These are phyloP conservation scores for Vinca minor DNA, from an alignment of 257 asterid genomes.

Conservation along the genomic window DNA sequence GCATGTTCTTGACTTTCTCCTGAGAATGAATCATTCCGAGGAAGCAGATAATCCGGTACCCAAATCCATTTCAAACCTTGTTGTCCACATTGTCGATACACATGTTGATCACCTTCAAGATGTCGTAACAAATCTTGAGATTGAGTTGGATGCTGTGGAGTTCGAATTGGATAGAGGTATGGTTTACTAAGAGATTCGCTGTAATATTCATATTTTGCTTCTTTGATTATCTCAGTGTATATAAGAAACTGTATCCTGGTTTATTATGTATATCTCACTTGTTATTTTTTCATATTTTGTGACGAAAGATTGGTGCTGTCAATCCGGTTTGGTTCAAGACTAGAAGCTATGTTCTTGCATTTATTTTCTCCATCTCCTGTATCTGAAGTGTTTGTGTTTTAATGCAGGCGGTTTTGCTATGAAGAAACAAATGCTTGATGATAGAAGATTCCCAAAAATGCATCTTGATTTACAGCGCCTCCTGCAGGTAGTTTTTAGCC, in stretches of 20 bases:
- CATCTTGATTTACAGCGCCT: conserved; percentile 92
- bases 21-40: conserved; percentile 92
- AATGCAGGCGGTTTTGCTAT: conserved; percentile 74
- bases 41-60: conserved; percentile 98
- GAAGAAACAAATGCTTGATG: conserved; percentile 84
- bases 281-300: neutral
- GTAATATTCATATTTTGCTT: neutral
- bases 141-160: conserved; percentile 81
- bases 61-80: conserved; percentile 68
- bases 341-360: neutral
- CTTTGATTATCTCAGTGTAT: neutral
- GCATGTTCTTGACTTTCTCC: conserved; percentile 64
- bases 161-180: conserved; percentile 86
- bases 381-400: neutral
- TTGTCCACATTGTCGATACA: conserved; percentile 81
- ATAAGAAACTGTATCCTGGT: too few relatives aligned
- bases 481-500: conserved; percentile 53
- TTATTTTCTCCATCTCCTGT: neutral
- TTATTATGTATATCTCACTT: too few relatives aligned
- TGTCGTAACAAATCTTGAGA: conserved; percentile 79
- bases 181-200: neutral
- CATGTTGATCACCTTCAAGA: conserved; percentile 98
- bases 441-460: conserved; percentile 84
- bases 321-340: neutral
- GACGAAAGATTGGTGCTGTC: neutral